These are phyloP conservation scores for Bothia castanella DNA, from an alignment of 1,284 basidiomycete species.

Conservation along the genomic window DNA sequence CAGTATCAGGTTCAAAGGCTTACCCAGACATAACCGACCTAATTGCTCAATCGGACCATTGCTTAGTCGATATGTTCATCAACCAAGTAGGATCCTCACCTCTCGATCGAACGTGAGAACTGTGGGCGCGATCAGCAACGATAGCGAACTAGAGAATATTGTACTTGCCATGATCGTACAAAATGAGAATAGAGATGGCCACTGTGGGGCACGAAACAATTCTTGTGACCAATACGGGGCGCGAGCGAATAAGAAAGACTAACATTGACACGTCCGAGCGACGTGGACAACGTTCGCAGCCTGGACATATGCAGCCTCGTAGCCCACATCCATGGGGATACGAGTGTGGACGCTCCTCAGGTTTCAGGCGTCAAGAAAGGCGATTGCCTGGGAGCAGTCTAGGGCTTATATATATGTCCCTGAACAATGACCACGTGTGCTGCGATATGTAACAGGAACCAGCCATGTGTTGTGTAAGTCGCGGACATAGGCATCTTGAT, in stretches of 20 bases:
- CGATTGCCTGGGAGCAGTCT: too few relatives aligned
- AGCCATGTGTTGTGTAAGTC: too few relatives aligned
- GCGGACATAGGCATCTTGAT: too few relatives aligned
- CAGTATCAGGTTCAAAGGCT: not conserved
- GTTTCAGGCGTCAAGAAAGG: too few relatives aligned
- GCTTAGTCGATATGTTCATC: not conserved
- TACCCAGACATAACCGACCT: constrained; percentile 22
- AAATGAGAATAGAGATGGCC: not conserved
- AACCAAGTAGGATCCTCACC: not conserved
- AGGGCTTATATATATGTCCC: too few relatives aligned
- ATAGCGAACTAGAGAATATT: too few relatives aligned
- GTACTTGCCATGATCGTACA: constrained; percentile 5
- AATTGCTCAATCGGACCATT: too few relatives aligned
- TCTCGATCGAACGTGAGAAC: constrained; percentile 10
- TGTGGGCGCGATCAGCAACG: not conserved
- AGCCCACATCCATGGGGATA: too few relatives aligned
- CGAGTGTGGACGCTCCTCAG: too few relatives aligned
- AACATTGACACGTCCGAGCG: not conserved
- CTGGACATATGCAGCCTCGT: not conserved
- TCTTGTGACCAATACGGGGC: too few relatives aligned
- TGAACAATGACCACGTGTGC: too few relatives aligned
- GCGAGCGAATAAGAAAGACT: not conserved
- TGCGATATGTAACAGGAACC: too few relatives aligned
- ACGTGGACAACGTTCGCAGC: not conserved
- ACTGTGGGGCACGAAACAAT: not conserved